Conservation (phyloP, 805 yeast genomes). For the Starmerella stigmatis region DNA sequence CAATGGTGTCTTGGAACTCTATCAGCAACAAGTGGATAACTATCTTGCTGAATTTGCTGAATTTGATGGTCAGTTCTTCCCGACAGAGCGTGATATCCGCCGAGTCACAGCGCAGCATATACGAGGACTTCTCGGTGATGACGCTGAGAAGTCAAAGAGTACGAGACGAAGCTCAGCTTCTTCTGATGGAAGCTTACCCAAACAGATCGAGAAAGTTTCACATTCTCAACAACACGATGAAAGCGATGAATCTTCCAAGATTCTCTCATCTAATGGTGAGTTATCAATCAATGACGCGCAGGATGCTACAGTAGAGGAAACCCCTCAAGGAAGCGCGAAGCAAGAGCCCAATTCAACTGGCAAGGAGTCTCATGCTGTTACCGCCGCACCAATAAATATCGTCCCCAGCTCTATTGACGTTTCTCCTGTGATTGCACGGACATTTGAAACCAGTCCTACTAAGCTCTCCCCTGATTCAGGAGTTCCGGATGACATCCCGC, state of each 20-base stretch:
- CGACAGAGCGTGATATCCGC: conserved; percentile 87
- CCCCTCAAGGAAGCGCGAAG: too few relatives aligned
- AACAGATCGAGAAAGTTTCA: not conserved
- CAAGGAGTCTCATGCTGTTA: not conserved
- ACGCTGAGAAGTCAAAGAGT: not conserved
- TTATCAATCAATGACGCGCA: too few relatives aligned
- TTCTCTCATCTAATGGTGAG: too few relatives aligned
- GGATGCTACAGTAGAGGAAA: too few relatives aligned
- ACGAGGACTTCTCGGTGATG: conserved; percentile 47
- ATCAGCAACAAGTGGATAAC: conserved; percentile 70
- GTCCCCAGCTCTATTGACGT: not conserved
- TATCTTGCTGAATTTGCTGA: conserved; percentile 81
- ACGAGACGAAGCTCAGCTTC: conserved; percentile 5
- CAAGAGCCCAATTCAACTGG: not conserved
- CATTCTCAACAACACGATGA: too few relatives aligned
- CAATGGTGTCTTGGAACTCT: conserved; percentile 55
- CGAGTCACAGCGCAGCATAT: conserved; percentile 81
- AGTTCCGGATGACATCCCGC: too few relatives aligned
- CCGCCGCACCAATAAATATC: not conserved
- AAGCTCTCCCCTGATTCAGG: too few relatives aligned
- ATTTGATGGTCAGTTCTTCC: conserved; percentile 69
- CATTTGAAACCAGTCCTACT: not conserved
- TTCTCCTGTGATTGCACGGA: not conserved
- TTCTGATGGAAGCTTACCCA: not conserved
- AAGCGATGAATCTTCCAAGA: too few relatives aligned